Evolutionary conservation across 805 yeast genomes (phyloP).

Genomic region (Teunomyces lycoperdinae): DNA sequence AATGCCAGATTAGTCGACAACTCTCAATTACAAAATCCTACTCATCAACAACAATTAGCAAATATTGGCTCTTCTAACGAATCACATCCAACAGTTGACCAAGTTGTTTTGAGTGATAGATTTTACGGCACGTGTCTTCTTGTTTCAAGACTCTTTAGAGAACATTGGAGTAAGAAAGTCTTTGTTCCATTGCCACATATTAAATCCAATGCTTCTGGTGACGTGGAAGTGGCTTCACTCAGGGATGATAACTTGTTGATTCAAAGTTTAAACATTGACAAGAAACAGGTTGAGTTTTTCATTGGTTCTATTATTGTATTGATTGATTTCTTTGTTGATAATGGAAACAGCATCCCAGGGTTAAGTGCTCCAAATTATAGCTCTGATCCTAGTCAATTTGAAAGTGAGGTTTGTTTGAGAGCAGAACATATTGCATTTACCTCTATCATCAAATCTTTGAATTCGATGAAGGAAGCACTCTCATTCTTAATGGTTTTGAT

Average conservation of each 20-base stretch:
- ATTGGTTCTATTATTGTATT: conserved; percentile 68
- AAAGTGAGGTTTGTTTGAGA: conserved; percentile 69
- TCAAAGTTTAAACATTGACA: conserved; percentile 44
- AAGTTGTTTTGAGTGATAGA: conserved; percentile 86
- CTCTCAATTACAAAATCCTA: conserved; percentile 5
- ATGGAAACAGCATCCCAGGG: conserved; percentile 61
- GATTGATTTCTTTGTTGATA: conserved; percentile 65
- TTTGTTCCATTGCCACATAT: conserved; percentile 48
- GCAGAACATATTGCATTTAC: conserved; percentile 90
- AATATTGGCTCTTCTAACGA: conserved; percentile 15
- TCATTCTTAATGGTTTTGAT: conserved; percentile 80
- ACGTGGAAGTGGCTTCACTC: conserved; percentile 33
- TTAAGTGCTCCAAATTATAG: conserved; percentile 55
- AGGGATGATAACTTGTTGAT: conserved; percentile 45
- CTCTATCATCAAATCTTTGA: conserved; percentile 69
- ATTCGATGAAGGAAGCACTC: conserved; percentile 81
- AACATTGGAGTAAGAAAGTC: conserved; percentile 73
- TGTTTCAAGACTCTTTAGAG: conserved; percentile 73
- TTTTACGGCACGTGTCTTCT: conserved; percentile 84
- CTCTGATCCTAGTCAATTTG: conserved; percentile 46
- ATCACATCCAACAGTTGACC: conserved; percentile 50
- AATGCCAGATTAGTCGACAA: conserved; percentile 41
- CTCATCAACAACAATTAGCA: conserved; percentile 15
- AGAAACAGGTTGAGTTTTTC: conserved; percentile 60
- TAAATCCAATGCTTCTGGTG: conserved; percentile 36